phyloP scores from a whole-genome alignment of 2,329 filamentous ascomycete species.

The Phaeophleospora eucalypticola region DNA sequence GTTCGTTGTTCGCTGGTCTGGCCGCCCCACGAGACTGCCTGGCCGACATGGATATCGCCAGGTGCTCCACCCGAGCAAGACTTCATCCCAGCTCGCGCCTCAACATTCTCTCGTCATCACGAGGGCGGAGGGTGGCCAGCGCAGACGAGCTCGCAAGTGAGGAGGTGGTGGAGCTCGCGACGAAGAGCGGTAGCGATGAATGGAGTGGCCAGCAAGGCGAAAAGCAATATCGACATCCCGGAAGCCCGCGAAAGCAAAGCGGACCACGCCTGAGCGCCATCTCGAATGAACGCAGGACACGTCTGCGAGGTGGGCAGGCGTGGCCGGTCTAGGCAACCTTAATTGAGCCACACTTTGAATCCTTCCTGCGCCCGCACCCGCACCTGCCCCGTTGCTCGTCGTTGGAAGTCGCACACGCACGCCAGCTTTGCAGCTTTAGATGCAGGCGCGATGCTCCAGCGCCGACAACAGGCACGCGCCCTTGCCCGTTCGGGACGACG shows the following conservation, averaged over 20 bases:
- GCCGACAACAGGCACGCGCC: slow-evolving; percentile 16
- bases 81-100: slow-evolving; percentile 5
- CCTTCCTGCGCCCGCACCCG: no score
- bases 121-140: no score
- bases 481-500: slow-evolving; percentile 15
- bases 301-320: slow-evolving; percentile 22
- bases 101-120: not conserved
- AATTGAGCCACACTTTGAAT: slow-evolving; percentile 18
- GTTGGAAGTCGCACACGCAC: slow-evolving; percentile 2
- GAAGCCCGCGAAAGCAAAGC: not conserved
- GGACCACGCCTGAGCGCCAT: no score
- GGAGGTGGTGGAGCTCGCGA: slow-evolving; percentile 4
- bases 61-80: no score
- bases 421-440: no score
- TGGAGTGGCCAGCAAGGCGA: slow-evolving; percentile 5
- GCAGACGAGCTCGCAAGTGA: not conserved
- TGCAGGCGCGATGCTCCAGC: slow-evolving; percentile 13
- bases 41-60: no score
- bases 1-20: no score
- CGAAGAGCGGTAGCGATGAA: not conserved
- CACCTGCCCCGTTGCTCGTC: no score
- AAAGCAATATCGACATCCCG: slow-evolving; percentile 10
- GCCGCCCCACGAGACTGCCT: no score
- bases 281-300: slow-evolving; percentile 28
- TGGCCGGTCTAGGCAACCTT: slow-evolving; percentile 27